These are phyloP conservation scores for Corylus avellana DNA, from an alignment of 306 rosid genomes.

Conservation along the genomic window DNA sequence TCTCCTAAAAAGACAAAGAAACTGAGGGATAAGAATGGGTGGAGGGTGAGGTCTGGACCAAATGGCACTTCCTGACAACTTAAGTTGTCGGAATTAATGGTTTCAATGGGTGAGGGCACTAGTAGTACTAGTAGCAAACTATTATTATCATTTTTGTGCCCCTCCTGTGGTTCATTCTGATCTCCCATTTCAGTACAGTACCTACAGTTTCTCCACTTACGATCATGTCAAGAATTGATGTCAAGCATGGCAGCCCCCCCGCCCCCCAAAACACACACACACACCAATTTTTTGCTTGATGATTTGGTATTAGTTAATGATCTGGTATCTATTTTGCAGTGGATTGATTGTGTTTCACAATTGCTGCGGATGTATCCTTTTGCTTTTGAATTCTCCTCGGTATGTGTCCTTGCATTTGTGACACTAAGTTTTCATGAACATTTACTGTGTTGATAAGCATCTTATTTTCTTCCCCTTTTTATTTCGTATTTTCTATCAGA, in stretches of 20 bases:
- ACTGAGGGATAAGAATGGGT: neutral
- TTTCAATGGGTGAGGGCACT: neutral
- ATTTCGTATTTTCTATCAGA: neutral
- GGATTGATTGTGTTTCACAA: constrained; percentile 97
- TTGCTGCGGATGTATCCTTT: constrained; percentile 90
- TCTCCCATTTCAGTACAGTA: neutral
- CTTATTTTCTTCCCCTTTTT: constrained; percentile 1
- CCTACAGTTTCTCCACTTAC: neutral
- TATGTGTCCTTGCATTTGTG: constrained; percentile 37
- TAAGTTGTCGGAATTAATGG: neutral
- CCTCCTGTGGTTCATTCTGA: neutral
- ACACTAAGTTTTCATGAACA: neutral
- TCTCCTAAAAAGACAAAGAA: neutral
- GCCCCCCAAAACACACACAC: neutral
- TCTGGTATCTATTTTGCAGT: constrained; percentile 55
- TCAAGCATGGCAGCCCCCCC: neutral
- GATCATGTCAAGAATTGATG: neutral
- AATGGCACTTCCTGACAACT: neutral
- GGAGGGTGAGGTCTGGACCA: neutral
- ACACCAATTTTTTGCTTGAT: neutral
- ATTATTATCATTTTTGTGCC: neutral
- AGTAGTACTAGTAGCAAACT: neutral
- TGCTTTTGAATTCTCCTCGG: constrained; percentile 95
- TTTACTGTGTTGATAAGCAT: constrained; percentile 23
- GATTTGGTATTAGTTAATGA: constrained; percentile 20